Evolutionary conservation across 495 filamentous ascomycete genomes (phyloP), one percentile per base, ranked within the genome.

Genomic region (Penicillium chermesinum): DNA sequence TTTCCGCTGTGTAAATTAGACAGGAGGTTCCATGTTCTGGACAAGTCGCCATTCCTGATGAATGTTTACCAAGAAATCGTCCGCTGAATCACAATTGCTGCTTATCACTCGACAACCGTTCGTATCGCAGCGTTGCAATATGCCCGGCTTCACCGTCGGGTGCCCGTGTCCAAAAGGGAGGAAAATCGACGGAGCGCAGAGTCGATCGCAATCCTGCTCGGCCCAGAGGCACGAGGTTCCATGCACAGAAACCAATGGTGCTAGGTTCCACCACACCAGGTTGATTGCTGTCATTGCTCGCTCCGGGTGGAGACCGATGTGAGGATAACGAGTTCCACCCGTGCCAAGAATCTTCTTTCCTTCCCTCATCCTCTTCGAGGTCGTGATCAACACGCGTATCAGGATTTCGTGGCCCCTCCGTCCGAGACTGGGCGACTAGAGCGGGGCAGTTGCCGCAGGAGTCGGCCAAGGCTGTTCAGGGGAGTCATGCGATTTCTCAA

Each of bases 231-330:
- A 44, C 41, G 30, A 34, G 17, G 34, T 37, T 38, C 38, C 40
- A 16, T 27, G 20, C 12, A 19, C 30, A 19, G 9, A 20, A 44
- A 2, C 9, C 8, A 35, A 32, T 44, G 42, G 42, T 43, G 45
- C 49, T 39, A 33, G 43, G n/a, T n/a, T 44, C 50, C 17, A 22
- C 30, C 38, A 46, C 48, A 38, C 35, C 45, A 46, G 48, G 52
- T 55, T 55, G 52, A 54, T 55, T 52, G 54, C n/a, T 34, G 17
- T 49, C 41, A 21, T 17, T n/a, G 18, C 43, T 38, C 39, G 30
- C 33, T 47, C 45, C n/a, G 53, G 54, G 53, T 58, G 46, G 58
- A 58, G 55, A 53, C 55, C 53, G 27, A 21, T 22, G 38, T n/a
- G 39, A 30, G 5, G 25, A 10, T 30, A 10, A 3, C n/a, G n/a